Evolutionary conservation across 1,284 basidiomycete species (phyloP).

Genomic region (Melampsora larici-populina): DNA sequence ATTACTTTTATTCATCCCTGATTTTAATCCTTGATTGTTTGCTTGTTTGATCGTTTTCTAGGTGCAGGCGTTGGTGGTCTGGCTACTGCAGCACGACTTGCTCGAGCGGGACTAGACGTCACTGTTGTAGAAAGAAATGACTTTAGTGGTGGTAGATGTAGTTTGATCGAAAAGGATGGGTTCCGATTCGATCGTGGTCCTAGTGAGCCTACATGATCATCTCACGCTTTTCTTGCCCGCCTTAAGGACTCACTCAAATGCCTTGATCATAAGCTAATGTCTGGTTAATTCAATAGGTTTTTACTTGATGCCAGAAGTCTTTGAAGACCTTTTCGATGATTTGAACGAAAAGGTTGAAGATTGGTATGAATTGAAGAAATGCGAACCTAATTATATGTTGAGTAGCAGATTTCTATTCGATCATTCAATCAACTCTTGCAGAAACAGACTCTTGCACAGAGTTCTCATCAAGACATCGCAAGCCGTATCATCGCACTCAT

Average conservation of each 20-base stretch:
- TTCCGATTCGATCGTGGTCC: constrained; percentile 49
- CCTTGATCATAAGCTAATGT: background rate
- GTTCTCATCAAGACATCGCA: background rate
- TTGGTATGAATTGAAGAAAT: constrained; percentile 44
- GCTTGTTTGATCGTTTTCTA: background rate
- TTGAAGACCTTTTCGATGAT: constrained; percentile 42
- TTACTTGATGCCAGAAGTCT: constrained; percentile 43
- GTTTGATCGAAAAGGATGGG: constrained; percentile 57
- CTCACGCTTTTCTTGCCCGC: background rate
- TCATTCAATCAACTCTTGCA: background rate
- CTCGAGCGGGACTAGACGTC: constrained; percentile 57
- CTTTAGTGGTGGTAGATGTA: constrained; percentile 59
- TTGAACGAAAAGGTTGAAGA: constrained; percentile 37
- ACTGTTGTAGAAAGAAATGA: constrained; percentile 57
- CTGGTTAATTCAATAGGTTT: constrained; percentile 13
- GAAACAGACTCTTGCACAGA: too few relatives aligned
- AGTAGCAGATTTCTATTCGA: constrained; percentile 30
- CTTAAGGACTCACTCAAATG: background rate
- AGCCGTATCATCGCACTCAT: background rate
- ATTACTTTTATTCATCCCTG: background rate
- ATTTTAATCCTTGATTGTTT: background rate
- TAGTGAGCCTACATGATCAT: constrained; percentile 13
- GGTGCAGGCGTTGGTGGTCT: constrained; percentile 59
- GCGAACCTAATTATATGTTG: constrained; percentile 44
- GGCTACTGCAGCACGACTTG: constrained; percentile 57